Percentiles rank a stretch among this genome's conserved stretches.
Conservation (phyloP, 371 early-diverging fungal species). For the Apophysomyces trapeziformis region DNA sequence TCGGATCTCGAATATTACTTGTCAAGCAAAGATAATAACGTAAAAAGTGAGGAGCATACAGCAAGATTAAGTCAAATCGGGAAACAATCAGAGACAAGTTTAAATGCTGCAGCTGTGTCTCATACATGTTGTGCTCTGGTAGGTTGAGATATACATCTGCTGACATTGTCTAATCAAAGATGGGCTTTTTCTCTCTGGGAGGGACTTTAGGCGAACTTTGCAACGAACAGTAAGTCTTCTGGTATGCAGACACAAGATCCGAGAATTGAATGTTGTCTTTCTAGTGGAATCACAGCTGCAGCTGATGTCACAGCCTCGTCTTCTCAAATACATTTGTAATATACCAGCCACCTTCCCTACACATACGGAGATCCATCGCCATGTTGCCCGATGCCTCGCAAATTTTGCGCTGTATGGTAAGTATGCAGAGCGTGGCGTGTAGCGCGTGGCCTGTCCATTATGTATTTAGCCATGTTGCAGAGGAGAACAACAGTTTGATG, state of each 20-base stretch:
- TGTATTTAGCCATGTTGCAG: conserved; percentile 21
- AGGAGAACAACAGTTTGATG: conserved; percentile 34
- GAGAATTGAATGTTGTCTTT: conserved; percentile 1
- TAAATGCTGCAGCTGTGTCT: conserved; percentile 49
- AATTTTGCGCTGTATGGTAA: conserved; percentile 63
- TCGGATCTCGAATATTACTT: conserved; percentile 24
- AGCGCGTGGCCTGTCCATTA: conserved; percentile 14
- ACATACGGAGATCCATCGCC: conserved; percentile 51
- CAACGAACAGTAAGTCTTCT: conserved; percentile 51
- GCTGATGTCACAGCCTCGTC: conserved; percentile 53
- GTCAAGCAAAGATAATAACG: conserved; percentile 9
- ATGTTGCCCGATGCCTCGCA: conserved; percentile 62
- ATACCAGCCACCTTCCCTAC: conserved; percentile 35
- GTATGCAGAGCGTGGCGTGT: neutral
- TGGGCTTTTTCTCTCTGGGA: neutral
- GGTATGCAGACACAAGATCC: neutral
- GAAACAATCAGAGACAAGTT: neutral
- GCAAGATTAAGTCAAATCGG: neutral
- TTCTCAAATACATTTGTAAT: conserved; percentile 49
- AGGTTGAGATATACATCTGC: neutral
- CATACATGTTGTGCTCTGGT: conserved; percentile 64
- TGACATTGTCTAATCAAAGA: too few species aligned
- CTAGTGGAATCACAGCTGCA: conserved; percentile 59
- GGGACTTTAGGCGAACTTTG: conserved; percentile 54
- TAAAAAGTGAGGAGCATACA: neutral